Conservation (phyloP, 208 protist genomes). For the Phytomonas francai region DNA sequence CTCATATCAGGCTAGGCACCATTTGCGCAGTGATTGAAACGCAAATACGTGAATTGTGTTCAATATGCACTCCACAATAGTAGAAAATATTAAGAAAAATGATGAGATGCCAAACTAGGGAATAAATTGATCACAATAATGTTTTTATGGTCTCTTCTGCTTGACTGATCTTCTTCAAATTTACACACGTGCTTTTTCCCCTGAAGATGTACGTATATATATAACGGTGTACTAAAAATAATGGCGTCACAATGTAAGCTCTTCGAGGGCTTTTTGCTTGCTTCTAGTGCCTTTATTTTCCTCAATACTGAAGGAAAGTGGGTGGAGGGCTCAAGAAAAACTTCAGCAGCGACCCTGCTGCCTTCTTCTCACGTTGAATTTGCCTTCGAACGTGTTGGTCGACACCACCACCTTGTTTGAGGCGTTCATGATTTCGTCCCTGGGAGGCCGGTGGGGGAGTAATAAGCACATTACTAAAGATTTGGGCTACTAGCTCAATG, state of each 20-base stretch:
- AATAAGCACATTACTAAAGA: slow-evolving; percentile 64
- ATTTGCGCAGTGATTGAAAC: too few species aligned
- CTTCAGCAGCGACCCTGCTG: slow-evolving; percentile 55
- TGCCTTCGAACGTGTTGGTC: slow-evolving; percentile 60
- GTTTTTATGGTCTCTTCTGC: too few species aligned
- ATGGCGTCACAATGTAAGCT: too few species aligned
- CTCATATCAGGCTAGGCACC: too few species aligned
- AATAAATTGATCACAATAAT: too few species aligned
- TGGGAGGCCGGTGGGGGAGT: slow-evolving; percentile 26
- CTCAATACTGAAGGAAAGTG: slow-evolving; percentile 18
- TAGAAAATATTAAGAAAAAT: not conserved
- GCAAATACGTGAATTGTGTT: too few species aligned
- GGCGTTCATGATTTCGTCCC: slow-evolving; percentile 17
- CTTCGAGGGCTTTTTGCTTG: not conserved
- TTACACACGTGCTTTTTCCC: not conserved
- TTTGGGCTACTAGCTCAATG: slow-evolving; percentile 36
- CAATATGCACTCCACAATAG: not conserved
- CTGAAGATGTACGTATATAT: slow-evolving; percentile 1
- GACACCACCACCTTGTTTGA: slow-evolving; percentile 35
- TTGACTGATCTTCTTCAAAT: not conserved
- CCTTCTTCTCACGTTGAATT: slow-evolving; percentile 56
- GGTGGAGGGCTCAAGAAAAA: slow-evolving; percentile 70
- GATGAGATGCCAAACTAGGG: not conserved
- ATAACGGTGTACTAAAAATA: not conserved
- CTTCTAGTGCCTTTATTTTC: not conserved